phyloP scores from a whole-genome alignment of 306 rosid species.

The Fagus sylvatica region DNA sequence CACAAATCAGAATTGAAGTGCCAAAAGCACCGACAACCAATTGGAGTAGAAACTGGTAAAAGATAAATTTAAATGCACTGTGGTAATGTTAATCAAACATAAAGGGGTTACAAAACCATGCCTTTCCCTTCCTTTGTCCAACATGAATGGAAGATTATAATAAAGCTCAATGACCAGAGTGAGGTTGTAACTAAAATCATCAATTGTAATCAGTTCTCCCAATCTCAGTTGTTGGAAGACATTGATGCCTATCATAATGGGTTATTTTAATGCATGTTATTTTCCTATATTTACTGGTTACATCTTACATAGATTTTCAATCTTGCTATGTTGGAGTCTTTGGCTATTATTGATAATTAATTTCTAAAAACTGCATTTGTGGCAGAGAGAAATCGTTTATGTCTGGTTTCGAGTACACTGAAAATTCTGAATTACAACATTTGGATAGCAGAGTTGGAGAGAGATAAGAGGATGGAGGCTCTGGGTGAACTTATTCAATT shows the following conservation, averaged over 20 bases:
- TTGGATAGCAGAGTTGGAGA: conserved; percentile 84
- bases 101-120: no score
- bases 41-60: neutral
- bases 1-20: neutral
- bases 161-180: no score
- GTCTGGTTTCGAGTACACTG: conserved; percentile 27
- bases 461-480: conserved; percentile 74
- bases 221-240: no score
- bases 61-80: no score
- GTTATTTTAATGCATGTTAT: neutral
- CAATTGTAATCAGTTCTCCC: no score
- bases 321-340: neutral
- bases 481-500: conserved; percentile 69
- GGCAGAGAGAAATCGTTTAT: conserved; percentile 42
- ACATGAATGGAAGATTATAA: neutral
- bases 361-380: neutral
- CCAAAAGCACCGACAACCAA: neutral
- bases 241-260: neutral
- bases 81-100: no score
- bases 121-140: neutral
- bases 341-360: neutral
- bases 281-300: neutral
- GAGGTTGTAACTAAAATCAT: no score
- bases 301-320: neutral
- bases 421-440: conserved; percentile 79